Percentiles rank a stretch among this genome's conserved stretches.
Conservation (phyloP, 177 flowering plant genomes). For the Tripterygium wilfordii region DNA sequence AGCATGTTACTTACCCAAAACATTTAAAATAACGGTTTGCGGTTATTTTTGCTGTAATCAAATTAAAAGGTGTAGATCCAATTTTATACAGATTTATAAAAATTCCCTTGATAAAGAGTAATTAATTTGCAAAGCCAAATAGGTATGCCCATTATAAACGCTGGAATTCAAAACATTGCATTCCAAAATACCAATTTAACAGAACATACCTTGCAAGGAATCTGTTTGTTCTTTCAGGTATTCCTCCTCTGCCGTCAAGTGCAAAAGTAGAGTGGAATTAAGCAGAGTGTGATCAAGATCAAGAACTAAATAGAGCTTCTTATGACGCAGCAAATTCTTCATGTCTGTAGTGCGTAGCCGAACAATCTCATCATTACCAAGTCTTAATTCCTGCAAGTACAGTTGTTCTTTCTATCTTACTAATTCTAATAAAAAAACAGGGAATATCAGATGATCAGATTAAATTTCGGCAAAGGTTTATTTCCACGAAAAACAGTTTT, state of each 20-base stretch:
- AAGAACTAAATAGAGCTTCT: constrained; percentile 59
- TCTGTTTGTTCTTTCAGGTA: constrained; percentile 39
- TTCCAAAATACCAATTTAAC: not conserved
- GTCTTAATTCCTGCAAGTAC: constrained; percentile 47
- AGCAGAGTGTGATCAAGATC: constrained; percentile 79
- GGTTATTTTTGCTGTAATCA: too few relatives aligned
- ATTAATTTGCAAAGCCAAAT: not conserved
- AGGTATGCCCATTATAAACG: not conserved
- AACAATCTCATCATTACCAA: constrained; percentile 52
- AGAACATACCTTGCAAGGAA: constrained; percentile 38
- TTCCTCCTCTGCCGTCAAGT: constrained; percentile 51
- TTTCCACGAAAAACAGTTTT: not conserved
- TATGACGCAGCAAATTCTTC: constrained; percentile 37
- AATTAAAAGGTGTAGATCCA: too few relatives aligned
- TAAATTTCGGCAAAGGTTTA: not conserved
- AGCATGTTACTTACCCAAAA: too few relatives aligned
- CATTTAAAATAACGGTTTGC: too few relatives aligned
- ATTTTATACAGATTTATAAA: too few relatives aligned
- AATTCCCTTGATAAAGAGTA: too few relatives aligned
- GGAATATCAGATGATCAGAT: not conserved
- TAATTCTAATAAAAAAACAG: not conserved
- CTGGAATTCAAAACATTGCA: not conserved
- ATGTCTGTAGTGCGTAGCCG: constrained; percentile 42
- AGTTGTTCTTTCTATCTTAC: not conserved
- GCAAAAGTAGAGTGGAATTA: constrained; percentile 49